Evolutionary conservation across 495 filamentous ascomycete genomes (phyloP), one percentile per base, ranked within the genome.

Genomic region (Daldinia loculata): DNA sequence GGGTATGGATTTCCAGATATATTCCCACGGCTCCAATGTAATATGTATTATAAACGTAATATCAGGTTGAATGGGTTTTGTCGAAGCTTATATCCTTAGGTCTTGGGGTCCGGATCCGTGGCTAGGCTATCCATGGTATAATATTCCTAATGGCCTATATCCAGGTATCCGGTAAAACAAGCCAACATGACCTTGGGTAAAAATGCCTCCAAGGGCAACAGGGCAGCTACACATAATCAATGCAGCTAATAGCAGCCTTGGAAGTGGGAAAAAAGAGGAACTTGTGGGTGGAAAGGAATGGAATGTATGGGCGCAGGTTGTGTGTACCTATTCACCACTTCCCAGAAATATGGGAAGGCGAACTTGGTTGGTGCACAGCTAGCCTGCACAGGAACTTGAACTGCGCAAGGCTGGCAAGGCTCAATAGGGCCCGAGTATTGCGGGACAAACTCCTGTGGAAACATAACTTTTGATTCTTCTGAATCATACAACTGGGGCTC

Each of bases 181-280:
- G 62, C 61, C 61, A 70, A 70, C 57, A 58, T 52, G 70, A 73
- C 61, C 59, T 69, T 66, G 12, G 34, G 62, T 66, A 4, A 38
- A 72, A 53, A 26, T 51, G 64, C 48, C 32, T 67, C 61, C 64
- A 32, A 22, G 12, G 12, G 27, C 19, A 29, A 39, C 34, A 68
- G 30, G 17, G 48, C 50, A 58, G 56, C 62, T 61, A 69, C 65
- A 61, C 65, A 45, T 50, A 68, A 56, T 66, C 61, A 72, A 55
- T 75, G 65, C 63, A 66, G 64, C 75, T 81, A 85, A 76, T 84
- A 85, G 77, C 81, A 84, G 63, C 81, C 79, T 75, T 83, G 82
- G 75, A 84, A 78, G 64, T 79, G 77, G 41, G 80, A 70, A 59
- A 83, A 80, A 38, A 83, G 67, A 34, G 79, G 82, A 63, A 83